Evolutionary conservation across 148 eudicot species (phyloP).

Genomic region (Rheum nobile): DNA sequence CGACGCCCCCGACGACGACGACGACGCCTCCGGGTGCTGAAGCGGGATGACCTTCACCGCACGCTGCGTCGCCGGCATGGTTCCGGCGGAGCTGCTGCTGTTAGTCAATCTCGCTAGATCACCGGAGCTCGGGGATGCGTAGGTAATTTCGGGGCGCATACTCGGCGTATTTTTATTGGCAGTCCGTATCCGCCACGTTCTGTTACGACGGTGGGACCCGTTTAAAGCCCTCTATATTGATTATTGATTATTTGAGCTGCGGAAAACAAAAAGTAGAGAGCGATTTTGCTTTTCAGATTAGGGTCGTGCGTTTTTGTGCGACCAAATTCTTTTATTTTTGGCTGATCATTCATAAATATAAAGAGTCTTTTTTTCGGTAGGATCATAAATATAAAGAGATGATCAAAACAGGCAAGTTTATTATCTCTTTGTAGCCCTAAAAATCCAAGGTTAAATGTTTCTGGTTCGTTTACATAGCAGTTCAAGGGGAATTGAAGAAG

Average conservation of each 20-base stretch:
- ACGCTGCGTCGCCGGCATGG: slow-evolving; percentile 18
- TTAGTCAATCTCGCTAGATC: slow-evolving; percentile 20
- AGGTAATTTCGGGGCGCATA: slow-evolving; percentile 13
- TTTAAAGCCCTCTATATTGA: not conserved
- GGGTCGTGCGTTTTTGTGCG: not conserved
- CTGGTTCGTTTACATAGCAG: too few species aligned
- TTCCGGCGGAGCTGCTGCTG: slow-evolving; percentile 15
- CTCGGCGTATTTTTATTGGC: not conserved
- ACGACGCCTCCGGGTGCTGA: slow-evolving; percentile 31
- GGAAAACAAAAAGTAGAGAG: not conserved
- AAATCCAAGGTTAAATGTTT: too few species aligned
- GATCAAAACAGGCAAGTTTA: not conserved
- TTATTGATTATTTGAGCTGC: not conserved
- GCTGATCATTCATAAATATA: not conserved
- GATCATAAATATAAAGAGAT: too few species aligned
- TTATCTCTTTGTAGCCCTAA: too few species aligned
- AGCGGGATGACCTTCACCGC: slow-evolving; percentile 56
- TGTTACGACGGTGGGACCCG: not conserved
- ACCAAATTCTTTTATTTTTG: not conserved
- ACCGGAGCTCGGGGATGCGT: slow-evolving; percentile 56
- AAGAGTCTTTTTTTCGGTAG: too few species aligned
- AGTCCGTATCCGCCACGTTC: not conserved
- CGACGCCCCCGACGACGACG: slow-evolving; percentile 21
- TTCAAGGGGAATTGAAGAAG: too few species aligned
- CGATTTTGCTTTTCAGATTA: not conserved